Evolutionary conservation across 2,329 filamentous ascomycete species (phyloP), one percentile per base, ranked within the genome.

Genomic region (Parafenestella ontariensis): DNA sequence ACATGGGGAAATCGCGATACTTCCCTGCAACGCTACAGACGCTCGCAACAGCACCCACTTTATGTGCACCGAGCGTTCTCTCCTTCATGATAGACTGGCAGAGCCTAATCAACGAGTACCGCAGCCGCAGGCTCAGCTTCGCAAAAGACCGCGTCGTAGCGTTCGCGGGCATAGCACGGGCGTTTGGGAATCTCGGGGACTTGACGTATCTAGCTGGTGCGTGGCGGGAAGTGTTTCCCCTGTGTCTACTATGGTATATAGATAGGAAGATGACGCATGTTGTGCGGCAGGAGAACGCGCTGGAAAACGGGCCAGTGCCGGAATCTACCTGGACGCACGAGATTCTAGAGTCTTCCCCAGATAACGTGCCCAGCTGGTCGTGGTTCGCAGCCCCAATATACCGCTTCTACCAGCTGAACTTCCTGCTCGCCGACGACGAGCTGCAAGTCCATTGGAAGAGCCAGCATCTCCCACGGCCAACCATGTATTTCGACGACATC

Each of bases 191-290:
- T 10, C 23, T 54, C 1, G 29, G 49, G 0, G 13, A 13, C 1
- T 9, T 62, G 26, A 58, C 56, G 0, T 64, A 59, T 18, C 45
- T 64, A 4, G 58, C 58, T 1, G 54, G 61, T 0, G 6, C 39
- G 1, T 64, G 54, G 51, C 17, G 6, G 3, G 51, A 62, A 11
- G 11, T 18, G 1, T 6, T 60, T 0, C 54, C 56, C 0, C 23
- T 52, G 3, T 28, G 33, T 3, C 9, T 62, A 1, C 46, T 62
- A 0, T 64, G 58, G 58, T 40, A 52, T 10, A n/a, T 64, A 0
- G 45, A 52, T 10, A 21, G 36, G 13, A 52, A 49, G 17, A 15
- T 17, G 1, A 10, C 9, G 1, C 5, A 11, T n/a, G 28, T 39
- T 4, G 31, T 24, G 18, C 33, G 39, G 11, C 3, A 24, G 1